Percentiles rank a stretch among this genome's conserved stretches.
Evolutionary conservation across 2,329 filamentous ascomycete genomes (phyloP).

Genomic region (Pseudonectria buxi): DNA sequence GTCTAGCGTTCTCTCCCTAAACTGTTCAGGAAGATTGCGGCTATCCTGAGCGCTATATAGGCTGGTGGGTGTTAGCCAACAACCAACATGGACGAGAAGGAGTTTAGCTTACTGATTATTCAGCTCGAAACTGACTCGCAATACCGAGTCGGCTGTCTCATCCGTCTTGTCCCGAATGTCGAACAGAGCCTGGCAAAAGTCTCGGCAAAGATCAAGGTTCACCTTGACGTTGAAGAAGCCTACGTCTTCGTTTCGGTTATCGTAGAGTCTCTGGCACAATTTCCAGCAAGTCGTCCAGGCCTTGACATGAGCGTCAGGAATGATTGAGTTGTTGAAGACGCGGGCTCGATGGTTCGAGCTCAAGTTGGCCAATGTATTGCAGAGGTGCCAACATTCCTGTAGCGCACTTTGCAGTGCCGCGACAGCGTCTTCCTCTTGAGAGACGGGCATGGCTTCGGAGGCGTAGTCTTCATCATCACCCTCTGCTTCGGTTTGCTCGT

Average conservation of each 20-base stretch:
- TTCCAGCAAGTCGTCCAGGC: conserved; percentile 95
- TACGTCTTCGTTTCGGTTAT: conserved; percentile 66
- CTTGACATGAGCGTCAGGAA: conserved; percentile 72
- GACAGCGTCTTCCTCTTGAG: conserved; percentile 52
- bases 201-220: conserved; percentile 79
- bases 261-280: conserved; percentile 82
- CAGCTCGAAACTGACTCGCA: conserved; percentile 88
- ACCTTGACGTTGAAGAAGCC: conserved; percentile 61
- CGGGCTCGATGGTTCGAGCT: conserved; percentile 78
- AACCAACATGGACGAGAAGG: background rate
- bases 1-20: conserved; percentile 82
- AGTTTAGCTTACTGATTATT: conserved; percentile 67
- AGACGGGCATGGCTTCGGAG: conserved; percentile 35
- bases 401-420: conserved; percentile 67
- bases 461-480: conserved; percentile 47
- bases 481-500: conserved; percentile 46
- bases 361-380: conserved; percentile 79
- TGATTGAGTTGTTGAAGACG: conserved; percentile 68
- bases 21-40: conserved; percentile 73
- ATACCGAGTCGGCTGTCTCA: conserved; percentile 74
- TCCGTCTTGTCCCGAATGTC: conserved; percentile 74
- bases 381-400: conserved; percentile 87
- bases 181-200: conserved; percentile 88
- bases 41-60: conserved; percentile 84
- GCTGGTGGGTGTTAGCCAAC: conserved; percentile 32